Percentiles rank a stretch among this genome's conserved stretches.
phyloP scores from a whole-genome alignment of 306 rosid genomes.

The Herpetospermum pedunculosum region DNA sequence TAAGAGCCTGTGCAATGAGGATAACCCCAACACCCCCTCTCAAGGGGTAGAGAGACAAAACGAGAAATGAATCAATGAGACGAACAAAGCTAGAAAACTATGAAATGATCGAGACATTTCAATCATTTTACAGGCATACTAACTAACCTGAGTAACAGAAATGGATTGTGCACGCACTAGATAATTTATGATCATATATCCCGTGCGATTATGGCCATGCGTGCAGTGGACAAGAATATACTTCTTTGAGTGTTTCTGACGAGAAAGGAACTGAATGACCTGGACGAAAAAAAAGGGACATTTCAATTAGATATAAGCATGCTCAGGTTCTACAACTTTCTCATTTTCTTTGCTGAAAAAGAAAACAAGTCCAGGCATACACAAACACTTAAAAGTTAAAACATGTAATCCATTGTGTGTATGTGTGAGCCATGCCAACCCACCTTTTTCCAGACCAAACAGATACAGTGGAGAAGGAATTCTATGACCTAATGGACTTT shows the following conservation, averaged over 20 bases:
- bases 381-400: background rate
- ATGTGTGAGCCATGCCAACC: background rate
- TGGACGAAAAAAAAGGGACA: conserved; percentile 23
- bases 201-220: conserved; percentile 97
- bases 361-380: background rate
- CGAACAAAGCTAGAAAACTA: background rate
- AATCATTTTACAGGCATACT: conserved; percentile 12
- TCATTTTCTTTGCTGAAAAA: background rate
- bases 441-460: background rate
- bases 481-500: background rate
- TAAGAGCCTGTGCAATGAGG: conserved; percentile 55
- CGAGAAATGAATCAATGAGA: background rate
- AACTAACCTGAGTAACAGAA: conserved; percentile 78
- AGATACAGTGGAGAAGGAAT: background rate
- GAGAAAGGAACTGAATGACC: conserved; percentile 69
- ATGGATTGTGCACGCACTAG: conserved; percentile 67
- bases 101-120: conserved; percentile 2
- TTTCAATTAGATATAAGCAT: background rate
- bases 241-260: conserved; percentile 83
- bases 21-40: conserved; percentile 5
- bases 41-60: conserved; percentile 6
- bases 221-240: conserved; percentile 97
- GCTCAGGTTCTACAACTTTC: background rate
- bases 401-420: background rate
- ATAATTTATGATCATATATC: conserved; percentile 88